These are phyloP conservation scores for Phytophthora capsici DNA, from an alignment of 352 stramenopile species.

Conservation along the genomic window DNA sequence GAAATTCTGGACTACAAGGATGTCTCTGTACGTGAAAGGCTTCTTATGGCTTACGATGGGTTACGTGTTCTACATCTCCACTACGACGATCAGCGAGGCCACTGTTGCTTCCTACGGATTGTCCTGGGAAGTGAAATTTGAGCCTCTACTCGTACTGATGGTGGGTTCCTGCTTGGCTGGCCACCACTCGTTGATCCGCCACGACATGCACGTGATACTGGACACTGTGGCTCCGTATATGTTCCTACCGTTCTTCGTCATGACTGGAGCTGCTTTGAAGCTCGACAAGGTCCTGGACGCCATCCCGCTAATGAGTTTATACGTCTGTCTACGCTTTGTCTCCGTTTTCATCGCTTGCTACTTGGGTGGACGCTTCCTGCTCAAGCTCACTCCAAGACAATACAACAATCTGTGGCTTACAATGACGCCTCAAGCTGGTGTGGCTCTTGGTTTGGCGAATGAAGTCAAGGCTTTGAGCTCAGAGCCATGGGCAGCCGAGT, in stretches of 20 bases:
- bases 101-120: conserved; percentile 53
- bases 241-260: conserved; percentile 82
- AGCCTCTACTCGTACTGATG: conserved; percentile 76
- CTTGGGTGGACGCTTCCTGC: conserved; percentile 59
- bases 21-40: conserved; percentile 64
- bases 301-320: conserved; percentile 72
- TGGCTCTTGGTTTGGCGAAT: conserved; percentile 64
- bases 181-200: conserved; percentile 65
- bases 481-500: conserved; percentile 63
- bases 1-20: conserved; percentile 30
- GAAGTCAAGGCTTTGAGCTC: conserved; percentile 60
- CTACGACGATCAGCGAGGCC: conserved; percentile 49
- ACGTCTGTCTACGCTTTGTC: conserved; percentile 61
- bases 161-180: conserved; percentile 65
- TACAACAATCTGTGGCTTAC: conserved; percentile 84
- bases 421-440: conserved; percentile 76
- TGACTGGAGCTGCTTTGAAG: conserved; percentile 75
- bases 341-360: conserved; percentile 73
- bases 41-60: conserved; percentile 71
- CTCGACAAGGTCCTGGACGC: conserved; percentile 65
- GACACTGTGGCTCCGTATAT: conserved; percentile 73
- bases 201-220: conserved; percentile 83
- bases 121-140: conserved; percentile 76
- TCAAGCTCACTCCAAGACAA: conserved; percentile 61
- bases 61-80: conserved; percentile 69